These are phyloP conservation scores for Chaetomium sp. DNA, from an alignment of 2,329 filamentous ascomycete species.

Conservation along the genomic window DNA sequence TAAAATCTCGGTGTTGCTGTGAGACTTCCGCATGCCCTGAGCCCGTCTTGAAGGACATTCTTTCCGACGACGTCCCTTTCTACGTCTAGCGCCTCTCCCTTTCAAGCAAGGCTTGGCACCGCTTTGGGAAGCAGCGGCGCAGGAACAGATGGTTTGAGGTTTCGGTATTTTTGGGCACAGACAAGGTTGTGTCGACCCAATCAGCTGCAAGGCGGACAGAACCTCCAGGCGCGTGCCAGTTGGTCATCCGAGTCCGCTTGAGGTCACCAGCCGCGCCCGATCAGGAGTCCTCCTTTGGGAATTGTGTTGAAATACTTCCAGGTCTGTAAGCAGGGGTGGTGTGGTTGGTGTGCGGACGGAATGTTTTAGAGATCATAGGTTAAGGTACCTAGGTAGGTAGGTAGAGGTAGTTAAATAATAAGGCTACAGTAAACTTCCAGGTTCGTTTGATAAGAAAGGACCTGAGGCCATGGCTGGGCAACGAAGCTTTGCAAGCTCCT, in stretches of 20 bases:
- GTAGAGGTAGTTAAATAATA: too few relatives aligned
- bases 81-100: not conserved
- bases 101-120: not conserved
- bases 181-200: not conserved
- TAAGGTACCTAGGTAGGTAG: too few relatives aligned
- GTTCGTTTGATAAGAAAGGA: not conserved
- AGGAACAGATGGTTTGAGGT: slow-evolving; percentile 12
- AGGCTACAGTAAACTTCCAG: too few relatives aligned
- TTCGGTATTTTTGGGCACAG: slow-evolving; percentile 22
- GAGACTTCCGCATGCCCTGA: not conserved
- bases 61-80: not conserved
- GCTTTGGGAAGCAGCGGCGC: slow-evolving; percentile 1
- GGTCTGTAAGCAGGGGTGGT: not conserved
- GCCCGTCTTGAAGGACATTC: not conserved
- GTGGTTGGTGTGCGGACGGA: not conserved
- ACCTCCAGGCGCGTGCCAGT: not conserved
- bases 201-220: not conserved
- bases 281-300: too few relatives aligned
- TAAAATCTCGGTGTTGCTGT: not conserved
- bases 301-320: not conserved
- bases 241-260: not conserved
- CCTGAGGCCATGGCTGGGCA: not conserved
- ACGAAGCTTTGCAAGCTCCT: not conserved
- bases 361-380: too few relatives aligned
- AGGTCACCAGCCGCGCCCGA: too few relatives aligned